Percentiles rank a stretch among this genome's conserved stretches.
phyloP scores from a whole-genome alignment of 2,329 filamentous ascomycete genomes.

The Aphanocladium album region DNA sequence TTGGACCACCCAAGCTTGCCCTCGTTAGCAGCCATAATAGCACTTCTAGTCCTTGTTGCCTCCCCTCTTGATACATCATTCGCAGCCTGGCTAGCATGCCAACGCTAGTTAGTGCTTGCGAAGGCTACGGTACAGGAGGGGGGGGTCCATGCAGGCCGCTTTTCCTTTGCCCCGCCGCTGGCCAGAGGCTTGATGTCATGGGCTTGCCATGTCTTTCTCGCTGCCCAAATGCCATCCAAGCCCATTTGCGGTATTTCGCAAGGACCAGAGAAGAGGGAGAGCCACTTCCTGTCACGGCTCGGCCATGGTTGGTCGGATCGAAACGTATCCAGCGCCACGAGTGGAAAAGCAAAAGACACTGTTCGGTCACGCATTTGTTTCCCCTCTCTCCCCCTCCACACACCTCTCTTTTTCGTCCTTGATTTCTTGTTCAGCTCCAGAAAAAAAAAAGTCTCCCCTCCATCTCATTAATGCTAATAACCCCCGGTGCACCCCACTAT shows the following conservation, averaged over 20 bases:
- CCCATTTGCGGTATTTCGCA: neutral
- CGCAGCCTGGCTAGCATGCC: neutral
- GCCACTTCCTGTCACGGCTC: neutral
- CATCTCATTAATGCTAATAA: neutral
- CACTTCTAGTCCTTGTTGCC: neutral
- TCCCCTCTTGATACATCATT: neutral
- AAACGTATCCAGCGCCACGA: neutral
- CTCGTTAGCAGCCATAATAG: neutral
- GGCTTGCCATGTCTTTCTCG: neutral
- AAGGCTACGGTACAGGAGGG: neutral
- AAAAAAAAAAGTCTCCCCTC: slow-evolving; percentile 5
- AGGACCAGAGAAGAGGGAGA: neutral
- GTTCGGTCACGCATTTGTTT: neutral
- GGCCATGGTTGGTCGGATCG: neutral
- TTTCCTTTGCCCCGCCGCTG: neutral
- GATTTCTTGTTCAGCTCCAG: neutral
- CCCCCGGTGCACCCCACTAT: neutral
- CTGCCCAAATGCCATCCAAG: neutral
- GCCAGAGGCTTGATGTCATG: slow-evolving; percentile 4
- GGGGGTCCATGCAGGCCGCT: neutral
- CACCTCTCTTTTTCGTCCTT: neutral
- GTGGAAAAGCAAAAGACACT: neutral
- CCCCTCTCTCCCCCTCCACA: neutral
- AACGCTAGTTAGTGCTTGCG: slow-evolving; percentile 4
- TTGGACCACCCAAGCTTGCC: neutral